Percentiles rank a stretch among this genome's conserved stretches.
Conservation (phyloP, 1,139 yeast genomes). For the Blastobotrys elegans region DNA sequence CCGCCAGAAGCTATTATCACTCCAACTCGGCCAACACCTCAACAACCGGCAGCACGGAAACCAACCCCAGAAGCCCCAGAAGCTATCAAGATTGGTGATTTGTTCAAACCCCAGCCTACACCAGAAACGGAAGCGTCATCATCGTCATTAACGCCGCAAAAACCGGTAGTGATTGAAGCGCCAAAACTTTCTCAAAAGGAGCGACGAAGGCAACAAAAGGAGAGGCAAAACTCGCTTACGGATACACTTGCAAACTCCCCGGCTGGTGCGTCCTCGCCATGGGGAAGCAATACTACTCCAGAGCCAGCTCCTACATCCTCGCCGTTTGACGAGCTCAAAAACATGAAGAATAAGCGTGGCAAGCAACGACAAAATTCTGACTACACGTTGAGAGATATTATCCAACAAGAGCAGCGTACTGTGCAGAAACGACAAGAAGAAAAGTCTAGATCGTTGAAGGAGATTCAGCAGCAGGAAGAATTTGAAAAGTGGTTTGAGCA, state of each 20-base stretch:
- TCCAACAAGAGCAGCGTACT: slow-evolving; percentile 47
- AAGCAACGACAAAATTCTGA: slow-evolving; percentile 18
- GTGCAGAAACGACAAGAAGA: slow-evolving; percentile 38
- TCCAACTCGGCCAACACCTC: background rate
- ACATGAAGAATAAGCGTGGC: slow-evolving; percentile 15
- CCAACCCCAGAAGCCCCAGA: background rate
- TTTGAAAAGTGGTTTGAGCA: slow-evolving; percentile 81
- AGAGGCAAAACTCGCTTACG: background rate
- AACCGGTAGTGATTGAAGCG: slow-evolving; percentile 8
- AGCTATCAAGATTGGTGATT: slow-evolving; percentile 13
- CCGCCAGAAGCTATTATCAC: background rate
- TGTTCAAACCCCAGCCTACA: slow-evolving; percentile 3
- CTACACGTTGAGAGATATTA: slow-evolving; percentile 34
- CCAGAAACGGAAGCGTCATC: background rate
- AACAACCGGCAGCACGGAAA: background rate
- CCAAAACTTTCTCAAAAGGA: slow-evolving; percentile 48
- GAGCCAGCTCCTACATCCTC: background rate
- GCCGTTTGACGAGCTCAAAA: slow-evolving; percentile 18
- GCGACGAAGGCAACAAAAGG: slow-evolving; percentile 37
- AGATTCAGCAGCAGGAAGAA: slow-evolving; percentile 73
- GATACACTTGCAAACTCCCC: background rate
- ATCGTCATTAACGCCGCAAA: background rate
- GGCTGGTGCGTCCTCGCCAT: slow-evolving; percentile 11
- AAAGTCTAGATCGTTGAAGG: slow-evolving; percentile 47
- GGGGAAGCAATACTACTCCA: slow-evolving; percentile 16